phyloP scores from a whole-genome alignment of 2,329 filamentous ascomycete species.

The Pseudovirgaria hyperparasitica region DNA sequence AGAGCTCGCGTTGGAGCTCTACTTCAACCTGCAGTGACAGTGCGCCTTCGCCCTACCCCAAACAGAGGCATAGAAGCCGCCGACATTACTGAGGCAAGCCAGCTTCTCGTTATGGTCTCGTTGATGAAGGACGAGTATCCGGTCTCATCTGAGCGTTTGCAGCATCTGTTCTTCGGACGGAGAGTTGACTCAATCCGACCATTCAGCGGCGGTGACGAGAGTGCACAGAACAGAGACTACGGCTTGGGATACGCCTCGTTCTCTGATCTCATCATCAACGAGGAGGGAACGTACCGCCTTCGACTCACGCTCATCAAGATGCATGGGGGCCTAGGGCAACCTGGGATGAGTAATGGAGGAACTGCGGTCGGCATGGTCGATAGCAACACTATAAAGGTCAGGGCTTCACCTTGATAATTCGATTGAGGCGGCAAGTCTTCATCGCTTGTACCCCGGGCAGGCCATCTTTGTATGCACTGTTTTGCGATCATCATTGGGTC shows the following conservation, averaged over 20 bases:
- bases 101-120: conserved; percentile 20
- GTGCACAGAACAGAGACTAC: conserved; percentile 14
- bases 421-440: no score
- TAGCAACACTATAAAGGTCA: conserved; percentile 22
- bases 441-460: no score
- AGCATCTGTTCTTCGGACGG: conserved; percentile 16
- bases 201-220: conserved; percentile 23
- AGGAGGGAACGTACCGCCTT: conserved; percentile 23
- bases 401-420: no score
- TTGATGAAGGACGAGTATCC: conserved; percentile 17
- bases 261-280: conserved; percentile 21
- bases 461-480: no score
- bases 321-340: conserved; percentile 14
- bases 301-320: conserved; percentile 24
- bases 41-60: conserved; percentile 17
- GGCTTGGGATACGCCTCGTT: conserved; percentile 26
- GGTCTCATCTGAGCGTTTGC: no score
- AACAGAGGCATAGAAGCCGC: conserved; percentile 19
- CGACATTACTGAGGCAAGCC: conserved; percentile 16
- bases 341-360: conserved; percentile 15
- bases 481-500: no score
- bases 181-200: conserved; percentile 22
- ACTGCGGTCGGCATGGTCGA: conserved; percentile 19
- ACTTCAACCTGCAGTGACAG: conserved; percentile 18
- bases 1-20: conserved; percentile 19